These are phyloP conservation scores for Nicotiana tomentosiformis DNA, from an alignment of 257 asterid species.

Conservation along the genomic window DNA sequence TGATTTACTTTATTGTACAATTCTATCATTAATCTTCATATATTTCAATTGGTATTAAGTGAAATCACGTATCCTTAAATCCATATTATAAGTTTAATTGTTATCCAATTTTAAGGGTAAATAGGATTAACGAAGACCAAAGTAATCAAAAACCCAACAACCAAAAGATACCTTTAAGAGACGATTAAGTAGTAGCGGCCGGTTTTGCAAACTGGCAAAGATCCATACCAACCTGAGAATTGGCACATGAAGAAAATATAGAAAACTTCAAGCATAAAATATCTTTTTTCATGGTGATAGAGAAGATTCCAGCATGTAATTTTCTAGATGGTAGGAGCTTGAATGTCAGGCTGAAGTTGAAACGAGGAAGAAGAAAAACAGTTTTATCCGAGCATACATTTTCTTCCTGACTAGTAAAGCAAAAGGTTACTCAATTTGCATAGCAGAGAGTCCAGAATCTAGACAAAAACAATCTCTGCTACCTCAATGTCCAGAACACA, in stretches of 20 bases:
- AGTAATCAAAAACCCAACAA: background rate
- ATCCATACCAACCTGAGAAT: too few species aligned
- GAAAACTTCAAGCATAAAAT: too few species aligned
- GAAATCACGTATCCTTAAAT: too few species aligned
- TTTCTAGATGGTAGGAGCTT: background rate
- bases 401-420: background rate
- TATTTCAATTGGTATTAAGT: too few species aligned
- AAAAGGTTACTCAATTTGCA: background rate
- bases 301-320: background rate
- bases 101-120: too few species aligned
- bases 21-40: too few species aligned
- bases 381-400: background rate
- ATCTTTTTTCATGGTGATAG: too few species aligned
- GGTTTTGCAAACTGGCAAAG: conserved; percentile 84
- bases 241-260: too few species aligned
- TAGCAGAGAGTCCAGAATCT: background rate
- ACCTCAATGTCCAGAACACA: background rate
- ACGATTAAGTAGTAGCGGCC: conserved; percentile 55
- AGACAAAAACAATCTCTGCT: too few species aligned
- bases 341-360: background rate
- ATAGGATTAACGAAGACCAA: background rate
- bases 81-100: too few species aligned
- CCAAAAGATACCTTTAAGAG: conserved; percentile 52
- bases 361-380: background rate
- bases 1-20: too few species aligned